Conservation (phyloP, 2,329 filamentous ascomycete genomes). For the Fusarium drepaniforme region DNA sequence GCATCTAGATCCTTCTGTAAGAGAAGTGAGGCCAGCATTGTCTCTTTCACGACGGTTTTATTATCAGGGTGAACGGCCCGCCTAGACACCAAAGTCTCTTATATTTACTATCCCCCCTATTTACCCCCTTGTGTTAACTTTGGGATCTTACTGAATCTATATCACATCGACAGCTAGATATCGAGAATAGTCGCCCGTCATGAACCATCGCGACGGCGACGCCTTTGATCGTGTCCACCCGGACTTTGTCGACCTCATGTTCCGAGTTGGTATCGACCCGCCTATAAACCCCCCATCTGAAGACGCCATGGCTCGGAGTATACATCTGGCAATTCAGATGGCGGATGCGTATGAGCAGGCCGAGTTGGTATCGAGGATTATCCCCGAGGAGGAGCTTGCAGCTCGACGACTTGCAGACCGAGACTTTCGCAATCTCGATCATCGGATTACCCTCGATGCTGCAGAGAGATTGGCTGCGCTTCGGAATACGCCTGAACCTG, state of each 20-base stretch:
- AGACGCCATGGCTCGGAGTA: slow-evolving; percentile 23
- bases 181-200: not conserved
- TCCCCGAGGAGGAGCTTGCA: slow-evolving; percentile 39
- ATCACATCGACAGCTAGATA: not conserved
- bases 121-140: not conserved
- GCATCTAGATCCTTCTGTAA: not conserved
- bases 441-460: slow-evolving; percentile 24
- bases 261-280: slow-evolving; percentile 14
- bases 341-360: slow-evolving; percentile 31
- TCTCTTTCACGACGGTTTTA: not conserved
- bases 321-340: slow-evolving; percentile 37
- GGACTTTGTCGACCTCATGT: slow-evolving; percentile 34
- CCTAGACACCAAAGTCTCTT: not conserved
- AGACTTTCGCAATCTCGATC: slow-evolving; percentile 25
- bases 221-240: slow-evolving; percentile 36
- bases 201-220: not conserved
- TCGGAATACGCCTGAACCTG: not conserved
- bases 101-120: not conserved
- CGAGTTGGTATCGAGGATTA: slow-evolving; percentile 34
- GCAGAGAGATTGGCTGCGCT: slow-evolving; percentile 24
- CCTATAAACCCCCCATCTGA: slow-evolving; percentile 15
- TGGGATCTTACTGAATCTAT: not conserved
- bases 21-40: not conserved
- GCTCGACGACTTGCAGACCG: slow-evolving; percentile 9
- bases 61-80: not conserved